phyloP scores from a whole-genome alignment of 1,284 basidiomycete genomes.

The Pulveroboletus sp. region DNA sequence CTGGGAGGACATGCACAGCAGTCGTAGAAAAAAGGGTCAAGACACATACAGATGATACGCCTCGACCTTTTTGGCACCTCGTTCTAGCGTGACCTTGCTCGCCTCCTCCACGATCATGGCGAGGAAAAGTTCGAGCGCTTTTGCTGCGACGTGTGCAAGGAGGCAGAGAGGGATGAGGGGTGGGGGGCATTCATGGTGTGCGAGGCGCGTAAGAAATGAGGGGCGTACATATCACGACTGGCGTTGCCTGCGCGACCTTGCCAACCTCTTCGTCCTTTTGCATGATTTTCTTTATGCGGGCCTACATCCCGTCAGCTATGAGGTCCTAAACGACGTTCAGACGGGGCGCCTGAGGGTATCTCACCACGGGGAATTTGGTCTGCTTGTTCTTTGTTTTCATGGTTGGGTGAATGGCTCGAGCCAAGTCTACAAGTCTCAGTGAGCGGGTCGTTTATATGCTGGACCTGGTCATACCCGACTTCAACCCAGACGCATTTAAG shows the following conservation, averaged over 20 bases:
- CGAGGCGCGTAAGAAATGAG: constrained; percentile 13
- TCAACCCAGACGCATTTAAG: background rate
- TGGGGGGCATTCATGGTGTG: constrained; percentile 14
- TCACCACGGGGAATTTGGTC: constrained; percentile 81
- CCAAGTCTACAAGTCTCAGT: background rate
- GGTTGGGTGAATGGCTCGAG: background rate
- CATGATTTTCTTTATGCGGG: constrained; percentile 99
- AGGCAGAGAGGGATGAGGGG: background rate
- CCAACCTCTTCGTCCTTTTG: constrained; percentile 99
- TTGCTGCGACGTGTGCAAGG: constrained; percentile 59
- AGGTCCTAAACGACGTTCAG: constrained; percentile 19
- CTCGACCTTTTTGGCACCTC: constrained; percentile 90
- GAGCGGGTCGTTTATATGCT: constrained; percentile 4
- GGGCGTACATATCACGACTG: constrained; percentile 92
- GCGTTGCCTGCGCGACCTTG: constrained; percentile 97
- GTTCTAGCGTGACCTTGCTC: constrained; percentile 76
- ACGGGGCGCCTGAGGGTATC: background rate
- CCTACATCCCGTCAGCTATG: constrained; percentile 47
- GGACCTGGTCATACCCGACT: constrained; percentile 7
- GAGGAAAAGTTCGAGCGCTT: constrained; percentile 95
- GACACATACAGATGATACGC: constrained; percentile 88
- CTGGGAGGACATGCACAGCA: constrained; percentile 44
- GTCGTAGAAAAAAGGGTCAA: background rate
- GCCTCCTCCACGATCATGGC: constrained; percentile 84
- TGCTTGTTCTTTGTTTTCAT: constrained; percentile 88